A percentile compares a stretch with the other conserved stretches of the same genome.
These are phyloP conservation scores for Pyrenophora seminiperda DNA, from an alignment of 2,329 filamentous ascomycete genomes.

Conservation along the genomic window DNA sequence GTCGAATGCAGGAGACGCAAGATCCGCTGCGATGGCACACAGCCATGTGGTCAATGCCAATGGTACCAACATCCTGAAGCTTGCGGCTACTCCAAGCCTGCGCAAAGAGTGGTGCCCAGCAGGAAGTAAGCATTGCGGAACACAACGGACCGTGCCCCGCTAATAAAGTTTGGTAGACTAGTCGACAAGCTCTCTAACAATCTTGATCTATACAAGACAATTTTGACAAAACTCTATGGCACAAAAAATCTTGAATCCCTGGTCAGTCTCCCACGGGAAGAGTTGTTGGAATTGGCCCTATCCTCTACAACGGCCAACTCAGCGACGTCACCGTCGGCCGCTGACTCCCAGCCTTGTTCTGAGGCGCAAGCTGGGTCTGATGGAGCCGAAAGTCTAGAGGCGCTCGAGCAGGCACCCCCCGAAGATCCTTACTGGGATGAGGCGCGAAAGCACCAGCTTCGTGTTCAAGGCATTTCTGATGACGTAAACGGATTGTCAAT, in stretches of 20 bases:
- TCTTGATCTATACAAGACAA: constrained; percentile 53
- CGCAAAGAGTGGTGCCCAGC: constrained; percentile 76
- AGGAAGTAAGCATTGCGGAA: constrained; percentile 64
- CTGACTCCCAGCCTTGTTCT: constrained; percentile 42
- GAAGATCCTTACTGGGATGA: constrained; percentile 72
- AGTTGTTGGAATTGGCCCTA: constrained; percentile 53
- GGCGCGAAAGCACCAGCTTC: constrained; percentile 51
- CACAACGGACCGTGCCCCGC: constrained; percentile 53
- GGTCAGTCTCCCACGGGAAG: constrained; percentile 49
- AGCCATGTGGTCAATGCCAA: constrained; percentile 81
- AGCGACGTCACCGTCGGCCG: constrained; percentile 41
- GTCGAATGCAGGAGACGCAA: constrained; percentile 80
- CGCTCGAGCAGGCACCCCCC: constrained; percentile 72
- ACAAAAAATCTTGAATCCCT: constrained; percentile 50
- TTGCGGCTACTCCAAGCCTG: constrained; percentile 81
- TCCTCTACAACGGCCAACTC: constrained; percentile 46
- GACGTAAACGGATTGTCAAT: constrained; percentile 72
- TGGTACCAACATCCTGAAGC: constrained; percentile 79
- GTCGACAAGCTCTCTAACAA: constrained; percentile 59
- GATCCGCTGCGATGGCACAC: constrained; percentile 81
- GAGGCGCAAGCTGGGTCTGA: constrained; percentile 51
- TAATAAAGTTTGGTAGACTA: constrained; percentile 57
- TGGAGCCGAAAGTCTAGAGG: constrained; percentile 59
- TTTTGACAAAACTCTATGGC: constrained; percentile 53
- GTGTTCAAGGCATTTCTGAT: constrained; percentile 63